Base-by-base conservation (phyloP, 78 protist genomes). In the Speleostelium caveatum region DNA sequence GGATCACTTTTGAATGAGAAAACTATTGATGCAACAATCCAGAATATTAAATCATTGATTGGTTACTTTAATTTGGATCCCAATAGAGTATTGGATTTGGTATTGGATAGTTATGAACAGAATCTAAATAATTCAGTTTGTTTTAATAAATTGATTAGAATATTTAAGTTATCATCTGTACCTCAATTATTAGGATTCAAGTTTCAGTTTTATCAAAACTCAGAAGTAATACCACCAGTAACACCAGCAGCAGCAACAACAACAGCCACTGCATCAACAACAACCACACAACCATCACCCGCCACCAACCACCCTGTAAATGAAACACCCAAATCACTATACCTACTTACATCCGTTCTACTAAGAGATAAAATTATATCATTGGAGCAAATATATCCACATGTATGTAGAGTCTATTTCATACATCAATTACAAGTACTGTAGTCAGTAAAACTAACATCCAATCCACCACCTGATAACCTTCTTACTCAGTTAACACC, bases 61-160 rank as follows among this genome's bases (percentile, higher is more conserved):
- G 97, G 95, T 24, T 78, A 87, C 59, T 95, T 95, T 63, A 83
- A 86, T 55, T 94, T 95, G 56, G 97, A 95, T 72, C 97, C 97
- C 22, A 95, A 92, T 80, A 79, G 97, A 16, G 97, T 95, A 30
- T 59, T 86, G 35, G 95, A 92, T 72, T 21, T 95, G 16, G 87
- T 95, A 3, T 86, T 95, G 69, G 94, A 86, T 60, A 6, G 73
- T 10, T 63, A 65, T 30, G 95, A 95, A 86, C 78, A 30, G 24
- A 79, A 78, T 73, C 69, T 59, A 1, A 42, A 58, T 17, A 65
- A 58, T 26, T 39, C 41, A 1, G 68, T 53, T 4, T 73, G 79
- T 53, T 72, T 72, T 45, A 10, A 22, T n/a, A 59, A 41, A 39
- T 26, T 87, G 35, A 61, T 75, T 10, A 73, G 75, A 36, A 26